These are phyloP conservation scores for Suillus sp. DNA, from an alignment of 768 basidiomycete species.

Conservation along the genomic window DNA sequence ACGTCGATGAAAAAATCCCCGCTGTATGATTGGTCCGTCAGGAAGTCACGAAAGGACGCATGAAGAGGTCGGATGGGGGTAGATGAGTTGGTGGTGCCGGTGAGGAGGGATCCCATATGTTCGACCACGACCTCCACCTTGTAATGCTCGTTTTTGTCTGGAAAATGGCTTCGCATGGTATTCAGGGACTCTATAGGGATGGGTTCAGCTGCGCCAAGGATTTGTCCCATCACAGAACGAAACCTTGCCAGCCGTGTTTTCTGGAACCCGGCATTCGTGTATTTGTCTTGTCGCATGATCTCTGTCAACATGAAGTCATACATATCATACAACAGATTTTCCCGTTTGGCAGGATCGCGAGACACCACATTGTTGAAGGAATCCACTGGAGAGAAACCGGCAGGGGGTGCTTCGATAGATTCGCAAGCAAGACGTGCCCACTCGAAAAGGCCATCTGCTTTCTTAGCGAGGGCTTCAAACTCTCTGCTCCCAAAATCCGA, in stretches of 20 bases:
- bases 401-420: constrained; percentile 4
- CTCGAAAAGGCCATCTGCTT: constrained; percentile 14
- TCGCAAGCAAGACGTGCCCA: constrained; percentile 19
- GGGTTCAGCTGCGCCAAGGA: constrained; percentile 14
- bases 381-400: constrained; percentile 7
- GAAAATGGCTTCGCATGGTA: constrained; percentile 5
- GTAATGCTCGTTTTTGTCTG: constrained; percentile 5
- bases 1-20: constrained; percentile 19
- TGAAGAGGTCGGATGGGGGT: constrained; percentile 25
- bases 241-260: constrained; percentile 6
- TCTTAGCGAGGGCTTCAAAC: background rate
- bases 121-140: constrained; percentile 12
- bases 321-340: constrained; percentile 13
- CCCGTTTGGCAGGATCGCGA: constrained; percentile 1
- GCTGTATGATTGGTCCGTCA: constrained; percentile 18
- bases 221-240: constrained; percentile 14
- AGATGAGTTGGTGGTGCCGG: constrained; percentile 9
- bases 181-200: constrained; percentile 6
- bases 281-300: constrained; percentile 6
- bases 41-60: constrained; percentile 32
- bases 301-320: constrained; percentile 12
- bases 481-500: constrained; percentile 1
- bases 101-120: constrained; percentile 15
- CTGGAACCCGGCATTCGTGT: background rate
- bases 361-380: constrained; percentile 3